Evolutionary conservation across 2,329 filamentous ascomycete genomes (phyloP).

Genomic region (Sclerotinia trifoliorum): DNA sequence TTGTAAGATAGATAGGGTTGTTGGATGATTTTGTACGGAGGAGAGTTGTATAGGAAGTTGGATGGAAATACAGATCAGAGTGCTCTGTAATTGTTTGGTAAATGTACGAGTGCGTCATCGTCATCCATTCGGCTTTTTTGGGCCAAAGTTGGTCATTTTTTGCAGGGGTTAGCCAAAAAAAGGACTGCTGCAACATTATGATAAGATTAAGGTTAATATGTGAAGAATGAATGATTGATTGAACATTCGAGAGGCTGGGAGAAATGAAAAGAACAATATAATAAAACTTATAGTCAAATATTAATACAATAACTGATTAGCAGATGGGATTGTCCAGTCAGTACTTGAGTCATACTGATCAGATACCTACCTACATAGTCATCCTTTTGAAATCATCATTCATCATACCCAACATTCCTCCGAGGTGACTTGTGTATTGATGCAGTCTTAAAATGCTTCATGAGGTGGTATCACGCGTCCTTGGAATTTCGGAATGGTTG

Average conservation of each 20-base stretch:
- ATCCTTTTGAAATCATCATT: too few relatives aligned
- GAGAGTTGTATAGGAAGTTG: too few relatives aligned
- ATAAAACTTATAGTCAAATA: too few relatives aligned
- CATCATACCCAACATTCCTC: too few relatives aligned
- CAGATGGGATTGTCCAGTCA: too few relatives aligned
- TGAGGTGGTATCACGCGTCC: neutral
- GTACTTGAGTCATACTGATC: too few relatives aligned
- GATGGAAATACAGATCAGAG: too few relatives aligned
- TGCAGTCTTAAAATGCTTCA: neutral
- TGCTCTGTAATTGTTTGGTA: too few relatives aligned
- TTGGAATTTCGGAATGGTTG: neutral
- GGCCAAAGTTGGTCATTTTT: constrained; percentile 7
- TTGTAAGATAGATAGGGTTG: too few relatives aligned
- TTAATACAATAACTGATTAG: neutral
- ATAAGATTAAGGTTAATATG: neutral
- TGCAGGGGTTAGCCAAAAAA: neutral
- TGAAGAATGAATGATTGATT: neutral
- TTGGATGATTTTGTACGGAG: too few relatives aligned
- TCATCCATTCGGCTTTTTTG: neutral
- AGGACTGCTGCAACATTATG: neutral
- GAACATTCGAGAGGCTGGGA: neutral
- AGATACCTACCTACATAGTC: too few relatives aligned
- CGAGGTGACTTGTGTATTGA: neutral
- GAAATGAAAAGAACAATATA: neutral
- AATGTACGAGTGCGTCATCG: constrained; percentile 1